Evolutionary conservation across 495 filamentous ascomycete species (phyloP).

Genomic region (Trichoderma gamsii): DNA sequence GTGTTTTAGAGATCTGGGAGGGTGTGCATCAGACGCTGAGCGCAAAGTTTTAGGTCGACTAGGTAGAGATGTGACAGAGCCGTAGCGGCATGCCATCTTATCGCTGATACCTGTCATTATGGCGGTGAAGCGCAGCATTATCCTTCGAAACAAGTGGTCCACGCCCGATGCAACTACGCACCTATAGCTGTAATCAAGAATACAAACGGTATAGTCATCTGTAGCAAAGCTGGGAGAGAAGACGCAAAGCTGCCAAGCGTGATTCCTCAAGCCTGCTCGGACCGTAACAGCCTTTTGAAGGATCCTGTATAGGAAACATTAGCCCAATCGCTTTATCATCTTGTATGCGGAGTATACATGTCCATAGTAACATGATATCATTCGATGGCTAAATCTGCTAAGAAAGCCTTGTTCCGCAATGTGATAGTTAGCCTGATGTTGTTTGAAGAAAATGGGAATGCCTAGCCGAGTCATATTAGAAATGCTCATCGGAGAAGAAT

Average conservation of each 20-base stretch:
- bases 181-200: too few relatives aligned
- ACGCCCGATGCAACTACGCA: too few relatives aligned
- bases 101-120: not conserved
- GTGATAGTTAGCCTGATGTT: not conserved
- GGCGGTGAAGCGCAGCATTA: not conserved
- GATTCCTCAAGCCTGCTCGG: too few relatives aligned
- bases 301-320: too few relatives aligned
- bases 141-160: too few relatives aligned
- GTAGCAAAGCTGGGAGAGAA: too few relatives aligned
- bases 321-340: too few relatives aligned
- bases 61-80: not conserved
- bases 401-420: not conserved
- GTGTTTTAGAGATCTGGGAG: not conserved
- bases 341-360: too few relatives aligned
- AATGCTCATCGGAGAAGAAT: not conserved
- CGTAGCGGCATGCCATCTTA: not conserved
- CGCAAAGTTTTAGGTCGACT: not conserved
- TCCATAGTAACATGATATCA: too few relatives aligned
- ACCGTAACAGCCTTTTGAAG: too few relatives aligned
- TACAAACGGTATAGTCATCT: too few relatives aligned
- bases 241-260: too few relatives aligned
- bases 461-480: not conserved
- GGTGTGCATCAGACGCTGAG: not conserved
- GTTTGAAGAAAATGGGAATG: not conserved
- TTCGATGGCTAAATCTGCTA: not conserved